Conservation (phyloP, 179 eudicot species). For the Dionaea muscipula region DNA sequence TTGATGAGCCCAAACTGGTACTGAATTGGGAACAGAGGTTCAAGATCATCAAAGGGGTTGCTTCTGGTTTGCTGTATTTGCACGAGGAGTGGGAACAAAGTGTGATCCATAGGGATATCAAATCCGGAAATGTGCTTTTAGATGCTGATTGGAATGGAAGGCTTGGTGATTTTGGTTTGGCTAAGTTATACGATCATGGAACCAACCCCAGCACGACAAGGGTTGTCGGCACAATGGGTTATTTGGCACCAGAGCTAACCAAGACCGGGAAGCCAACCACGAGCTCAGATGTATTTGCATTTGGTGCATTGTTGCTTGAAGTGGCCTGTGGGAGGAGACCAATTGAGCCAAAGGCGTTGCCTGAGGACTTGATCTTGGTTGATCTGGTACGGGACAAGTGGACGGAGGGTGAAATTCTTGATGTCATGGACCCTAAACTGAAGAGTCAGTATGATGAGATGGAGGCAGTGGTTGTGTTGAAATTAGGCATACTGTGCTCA, state of each 20-base stretch:
- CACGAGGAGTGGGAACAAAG: slow-evolving; percentile 78
- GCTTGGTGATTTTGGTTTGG: slow-evolving; percentile 45
- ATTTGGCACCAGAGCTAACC: slow-evolving; percentile 66
- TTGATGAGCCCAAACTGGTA: slow-evolving; percentile 19
- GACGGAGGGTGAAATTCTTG: slow-evolving; percentile 35
- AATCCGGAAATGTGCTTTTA: slow-evolving; percentile 43
- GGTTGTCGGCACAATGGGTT: slow-evolving; percentile 76
- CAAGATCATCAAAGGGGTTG: slow-evolving; percentile 58
- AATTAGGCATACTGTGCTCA: slow-evolving; percentile 53
- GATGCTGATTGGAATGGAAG: slow-evolving; percentile 29
- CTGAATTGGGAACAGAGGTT: slow-evolving; percentile 59
- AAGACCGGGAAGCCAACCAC: slow-evolving; percentile 65
- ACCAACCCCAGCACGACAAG: slow-evolving; percentile 29
- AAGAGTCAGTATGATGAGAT: slow-evolving; percentile 35
- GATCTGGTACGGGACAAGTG: slow-evolving; percentile 63
- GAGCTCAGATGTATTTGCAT: slow-evolving; percentile 58
- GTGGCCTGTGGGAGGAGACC: slow-evolving; percentile 72
- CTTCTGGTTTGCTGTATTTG: slow-evolving; percentile 51
- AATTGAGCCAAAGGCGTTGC: slow-evolving; percentile 40
- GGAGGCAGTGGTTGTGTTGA: slow-evolving; percentile 43
- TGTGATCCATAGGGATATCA: slow-evolving; percentile 70
- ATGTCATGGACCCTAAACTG: slow-evolving; percentile 48
- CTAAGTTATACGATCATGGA: slow-evolving; percentile 34
- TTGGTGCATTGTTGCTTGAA: slow-evolving; percentile 69
- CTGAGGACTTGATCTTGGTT: slow-evolving; percentile 52